Conservation (phyloP, 1,139 yeast genomes). For the Ashbya aceris region DNA sequence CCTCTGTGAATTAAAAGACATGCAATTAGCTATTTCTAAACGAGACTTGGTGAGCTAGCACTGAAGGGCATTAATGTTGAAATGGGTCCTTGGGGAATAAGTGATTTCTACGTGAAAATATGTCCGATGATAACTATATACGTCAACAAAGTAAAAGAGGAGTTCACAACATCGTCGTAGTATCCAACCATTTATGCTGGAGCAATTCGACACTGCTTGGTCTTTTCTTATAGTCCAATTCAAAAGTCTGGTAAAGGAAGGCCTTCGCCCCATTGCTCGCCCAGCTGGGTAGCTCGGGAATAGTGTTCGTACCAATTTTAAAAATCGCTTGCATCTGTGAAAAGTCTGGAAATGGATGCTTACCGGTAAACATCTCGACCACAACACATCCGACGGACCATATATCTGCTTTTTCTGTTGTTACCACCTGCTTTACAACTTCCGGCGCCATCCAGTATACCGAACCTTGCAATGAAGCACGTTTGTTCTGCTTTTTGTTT, state of each 20-base stretch:
- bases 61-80: no score
- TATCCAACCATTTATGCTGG: constrained; percentile 37
- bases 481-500: constrained; percentile 33
- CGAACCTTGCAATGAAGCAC: constrained; percentile 87
- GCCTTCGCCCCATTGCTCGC: constrained; percentile 61
- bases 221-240: constrained; percentile 60
- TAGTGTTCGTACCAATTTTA: constrained; percentile 74
- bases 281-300: constrained; percentile 73
- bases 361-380: constrained; percentile 90
- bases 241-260: constrained; percentile 61
- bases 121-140: not conserved
- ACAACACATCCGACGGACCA: constrained; percentile 93
- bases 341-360: constrained; percentile 88
- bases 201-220: constrained; percentile 67
- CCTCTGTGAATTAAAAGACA: constrained; percentile 57
- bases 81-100: no score
- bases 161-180: constrained; percentile 6
- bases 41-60: no score
- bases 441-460: constrained; percentile 99
- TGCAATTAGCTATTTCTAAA: constrained; percentile 9
- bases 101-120: no score
- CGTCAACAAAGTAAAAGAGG: not conserved
- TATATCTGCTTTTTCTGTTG: constrained; percentile 83
- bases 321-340: constrained; percentile 95
- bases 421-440: constrained; percentile 83